These are phyloP conservation scores for Aphanomyces stellatus DNA, from an alignment of 352 stramenopile species.

Conservation along the genomic window DNA sequence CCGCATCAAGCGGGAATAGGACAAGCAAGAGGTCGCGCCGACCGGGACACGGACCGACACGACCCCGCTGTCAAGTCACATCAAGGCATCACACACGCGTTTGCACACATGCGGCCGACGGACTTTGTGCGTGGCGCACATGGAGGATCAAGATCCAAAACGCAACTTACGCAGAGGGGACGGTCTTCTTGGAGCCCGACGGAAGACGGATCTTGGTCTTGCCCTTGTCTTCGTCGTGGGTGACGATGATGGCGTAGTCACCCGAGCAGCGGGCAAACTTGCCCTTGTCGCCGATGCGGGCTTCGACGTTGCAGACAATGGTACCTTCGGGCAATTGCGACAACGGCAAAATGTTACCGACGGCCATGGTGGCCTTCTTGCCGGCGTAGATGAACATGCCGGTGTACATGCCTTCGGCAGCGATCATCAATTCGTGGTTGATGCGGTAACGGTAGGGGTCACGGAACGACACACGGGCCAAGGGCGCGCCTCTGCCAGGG, in stretches of 20 bases:
- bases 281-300: conserved; percentile 92
- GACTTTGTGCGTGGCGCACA: too few species aligned
- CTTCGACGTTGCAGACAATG: conserved; percentile 98
- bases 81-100: too few species aligned
- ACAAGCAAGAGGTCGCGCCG: background rate
- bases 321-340: conserved; percentile 95
- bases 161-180: conserved; percentile 83
- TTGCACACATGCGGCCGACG: too few species aligned
- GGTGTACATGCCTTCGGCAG: conserved; percentile 98
- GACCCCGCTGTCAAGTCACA: background rate
- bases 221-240: conserved; percentile 98
- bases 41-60: background rate
- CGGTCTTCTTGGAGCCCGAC: conserved; percentile 96
- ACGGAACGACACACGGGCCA: conserved; percentile 93
- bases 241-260: conserved; percentile 98
- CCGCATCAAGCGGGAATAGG: conserved; percentile 54
- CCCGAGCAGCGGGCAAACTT: conserved; percentile 94
- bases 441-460: conserved; percentile 87
- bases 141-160: too few species aligned
- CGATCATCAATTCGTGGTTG: conserved; percentile 95
- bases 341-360: conserved; percentile 97
- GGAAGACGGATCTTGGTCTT: conserved; percentile 94
- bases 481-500: conserved; percentile 93
- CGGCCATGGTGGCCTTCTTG: conserved; percentile 91
- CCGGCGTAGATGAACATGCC: conserved; percentile 98